Evolutionary conservation across 192 early-diverging fungal genomes (phyloP).

Genomic region (Glomus cerebriforme): DNA sequence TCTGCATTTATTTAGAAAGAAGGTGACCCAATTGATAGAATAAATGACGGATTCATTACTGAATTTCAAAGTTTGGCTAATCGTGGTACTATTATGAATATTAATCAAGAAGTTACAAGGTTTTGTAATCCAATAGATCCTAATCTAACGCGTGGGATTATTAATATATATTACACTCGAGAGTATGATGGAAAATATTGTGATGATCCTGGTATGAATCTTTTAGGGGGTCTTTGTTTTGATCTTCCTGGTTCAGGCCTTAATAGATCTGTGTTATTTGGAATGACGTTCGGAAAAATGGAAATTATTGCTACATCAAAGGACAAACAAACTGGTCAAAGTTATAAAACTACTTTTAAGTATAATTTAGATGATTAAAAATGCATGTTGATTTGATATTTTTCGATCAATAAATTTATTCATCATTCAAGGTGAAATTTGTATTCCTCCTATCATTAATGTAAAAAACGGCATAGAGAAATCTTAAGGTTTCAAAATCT

Average conservation of each 20-base stretch:
- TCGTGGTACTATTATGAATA: neutral
- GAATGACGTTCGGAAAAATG: neutral
- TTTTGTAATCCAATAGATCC: neutral
- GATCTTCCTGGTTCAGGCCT: neutral
- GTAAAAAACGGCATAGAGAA: too few species aligned
- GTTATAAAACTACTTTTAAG: neutral
- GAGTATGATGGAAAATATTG: conserved; percentile 2
- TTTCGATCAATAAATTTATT: too few species aligned
- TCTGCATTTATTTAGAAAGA: neutral
- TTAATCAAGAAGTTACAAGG: neutral
- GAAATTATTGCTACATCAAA: conserved; percentile 14
- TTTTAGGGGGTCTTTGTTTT: neutral
- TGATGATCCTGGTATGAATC: neutral
- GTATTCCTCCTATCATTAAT: too few species aligned
- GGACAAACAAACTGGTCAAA: neutral
- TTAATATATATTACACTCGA: neutral
- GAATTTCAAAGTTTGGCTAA: neutral
- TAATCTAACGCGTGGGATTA: neutral
- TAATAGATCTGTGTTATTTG: neutral
- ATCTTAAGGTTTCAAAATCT: too few species aligned
- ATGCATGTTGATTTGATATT: too few species aligned
- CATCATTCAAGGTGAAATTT: too few species aligned
- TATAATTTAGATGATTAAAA: neutral
- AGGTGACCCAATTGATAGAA: neutral
- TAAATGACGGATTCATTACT: neutral